Base-by-base conservation (phyloP, 768 basidiomycete genomes). In the Myochromella boudieri region DNA sequence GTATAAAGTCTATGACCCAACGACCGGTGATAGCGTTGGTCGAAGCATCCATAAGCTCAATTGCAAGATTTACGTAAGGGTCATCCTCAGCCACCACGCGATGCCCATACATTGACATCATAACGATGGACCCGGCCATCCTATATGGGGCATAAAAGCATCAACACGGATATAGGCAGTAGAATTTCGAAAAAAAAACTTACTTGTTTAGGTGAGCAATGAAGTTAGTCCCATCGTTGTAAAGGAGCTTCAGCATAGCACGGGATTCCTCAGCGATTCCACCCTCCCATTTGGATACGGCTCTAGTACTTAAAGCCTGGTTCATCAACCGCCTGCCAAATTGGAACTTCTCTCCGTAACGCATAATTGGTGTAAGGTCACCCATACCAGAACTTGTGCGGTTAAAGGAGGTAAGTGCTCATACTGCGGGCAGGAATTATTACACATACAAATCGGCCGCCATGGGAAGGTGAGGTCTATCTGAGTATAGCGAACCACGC, bases 91-190 rank as follows among this genome's bases (percentile, higher is more conserved):
- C 32, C 2, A 37, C 36, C 2, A 56, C 55, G 14, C 51, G 55
- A 27, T 56, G 55, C 8, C 55, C 55, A 46, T 56, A 56, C 55
- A 55, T 55, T 11, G 55, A 56, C 49, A 56, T 51, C 55, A 56
- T 55, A 21, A 55, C 54, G 26, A 53, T 49, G 21, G 51, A 50
- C 4, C 55, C 52, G 10, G 51, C 55, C 55, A 51, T 56, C 39
- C 55, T 56, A 20, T 26, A 15, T 11, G 15, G 15, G 37, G 21
- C 31, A 21, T 21, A 18, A n/a, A 11, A 33, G 17, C 2, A 21
- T 41, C 2, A 36, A 17, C 18, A 20, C 11, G 17, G 11, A 31
- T 31, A 39, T 2, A 2, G 3, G 2, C 14, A 17, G 4, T 10
- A 8, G 7, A 3, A 9, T 37, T 14, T 5, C 20, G 27, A 5